Evolutionary conservation across 352 stramenopile species (phyloP).

Genomic region (Globisporangium apiculatum): DNA sequence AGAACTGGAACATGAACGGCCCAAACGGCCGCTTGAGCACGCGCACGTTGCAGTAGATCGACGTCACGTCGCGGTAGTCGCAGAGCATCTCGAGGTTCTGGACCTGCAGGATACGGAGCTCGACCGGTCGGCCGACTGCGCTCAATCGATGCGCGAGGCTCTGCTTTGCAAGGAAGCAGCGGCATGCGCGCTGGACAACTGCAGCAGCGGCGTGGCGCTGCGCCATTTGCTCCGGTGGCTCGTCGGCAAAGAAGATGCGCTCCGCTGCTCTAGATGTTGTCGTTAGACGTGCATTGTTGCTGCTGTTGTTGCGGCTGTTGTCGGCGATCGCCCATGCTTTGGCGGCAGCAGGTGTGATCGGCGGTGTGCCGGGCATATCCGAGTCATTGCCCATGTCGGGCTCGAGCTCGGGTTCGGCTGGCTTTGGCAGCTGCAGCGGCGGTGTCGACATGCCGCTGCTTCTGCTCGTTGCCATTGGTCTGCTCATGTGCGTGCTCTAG

Average conservation of each 20-base stretch:
- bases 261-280: constrained; percentile 3
- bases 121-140: constrained; percentile 48
- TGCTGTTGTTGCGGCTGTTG: constrained; percentile 3
- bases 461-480: constrained; percentile 4
- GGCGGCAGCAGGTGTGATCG: constrained; percentile 28
- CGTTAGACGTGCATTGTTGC: not conserved
- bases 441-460: constrained; percentile 6
- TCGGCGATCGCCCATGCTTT: constrained; percentile 22
- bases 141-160: constrained; percentile 35
- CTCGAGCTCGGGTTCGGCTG: constrained; percentile 17
- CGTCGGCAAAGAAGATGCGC: constrained; percentile 12
- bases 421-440: not conserved
- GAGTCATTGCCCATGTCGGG: constrained; percentile 21
- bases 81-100: constrained; percentile 62
- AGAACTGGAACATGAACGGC: constrained; percentile 85
- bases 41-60: constrained; percentile 68
- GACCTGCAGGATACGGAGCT: constrained; percentile 43
- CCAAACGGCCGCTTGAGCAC: constrained; percentile 84
- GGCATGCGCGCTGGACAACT: constrained; percentile 27
- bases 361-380: constrained; percentile 63
- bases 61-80: constrained; percentile 62
- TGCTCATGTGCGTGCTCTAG: not conserved
- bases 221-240: constrained; percentile 23
- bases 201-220: constrained; percentile 27
- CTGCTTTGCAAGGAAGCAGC: constrained; percentile 29